Percentiles rank a stretch among this genome's conserved stretches.
Conservation (phyloP, 768 basidiomycete genomes). For the Rhizopogon roseolus region DNA sequence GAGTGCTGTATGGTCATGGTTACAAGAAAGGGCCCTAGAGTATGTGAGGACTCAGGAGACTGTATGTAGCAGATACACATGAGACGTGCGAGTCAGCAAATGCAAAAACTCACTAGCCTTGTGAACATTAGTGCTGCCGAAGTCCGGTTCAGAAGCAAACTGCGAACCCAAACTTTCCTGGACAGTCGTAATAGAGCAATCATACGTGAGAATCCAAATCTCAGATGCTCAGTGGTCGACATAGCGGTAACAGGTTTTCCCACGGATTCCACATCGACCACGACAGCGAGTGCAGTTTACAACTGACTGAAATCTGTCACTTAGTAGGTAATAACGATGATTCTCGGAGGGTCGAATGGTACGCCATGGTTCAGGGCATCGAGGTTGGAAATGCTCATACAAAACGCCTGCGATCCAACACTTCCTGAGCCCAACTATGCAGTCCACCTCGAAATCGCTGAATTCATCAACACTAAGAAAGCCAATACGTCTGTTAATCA, state of each 20-base stretch:
- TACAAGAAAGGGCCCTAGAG: too few species aligned
- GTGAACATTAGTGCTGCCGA: too few species aligned
- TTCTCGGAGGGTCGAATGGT: slow-evolving; percentile 49
- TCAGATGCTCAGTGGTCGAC: too few species aligned
- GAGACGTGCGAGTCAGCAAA: too few species aligned
- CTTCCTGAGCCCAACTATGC: slow-evolving; percentile 89
- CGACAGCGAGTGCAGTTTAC: neutral
- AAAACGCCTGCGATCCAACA: slow-evolving; percentile 83
- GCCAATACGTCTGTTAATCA: slow-evolving; percentile 76
- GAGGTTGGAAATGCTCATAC: slow-evolving; percentile 65
- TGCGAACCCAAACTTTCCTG: too few species aligned
- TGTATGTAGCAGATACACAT: too few species aligned
- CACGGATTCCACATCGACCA: neutral
- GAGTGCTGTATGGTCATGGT: too few species aligned
- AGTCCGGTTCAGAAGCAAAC: too few species aligned
- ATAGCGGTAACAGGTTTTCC: neutral
- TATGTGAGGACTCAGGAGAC: too few species aligned
- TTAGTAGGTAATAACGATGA: slow-evolving; percentile 12
- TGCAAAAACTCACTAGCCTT: too few species aligned
- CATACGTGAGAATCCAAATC: too few species aligned
- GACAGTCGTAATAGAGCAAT: too few species aligned
- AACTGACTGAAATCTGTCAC: neutral
- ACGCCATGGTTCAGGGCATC: slow-evolving; percentile 52
- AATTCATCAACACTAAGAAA: slow-evolving; percentile 91
- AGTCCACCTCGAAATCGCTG: slow-evolving; percentile 88